Evolutionary conservation across 2,329 filamentous ascomycete genomes (phyloP).

Genomic region (Dothistroma pini): DNA sequence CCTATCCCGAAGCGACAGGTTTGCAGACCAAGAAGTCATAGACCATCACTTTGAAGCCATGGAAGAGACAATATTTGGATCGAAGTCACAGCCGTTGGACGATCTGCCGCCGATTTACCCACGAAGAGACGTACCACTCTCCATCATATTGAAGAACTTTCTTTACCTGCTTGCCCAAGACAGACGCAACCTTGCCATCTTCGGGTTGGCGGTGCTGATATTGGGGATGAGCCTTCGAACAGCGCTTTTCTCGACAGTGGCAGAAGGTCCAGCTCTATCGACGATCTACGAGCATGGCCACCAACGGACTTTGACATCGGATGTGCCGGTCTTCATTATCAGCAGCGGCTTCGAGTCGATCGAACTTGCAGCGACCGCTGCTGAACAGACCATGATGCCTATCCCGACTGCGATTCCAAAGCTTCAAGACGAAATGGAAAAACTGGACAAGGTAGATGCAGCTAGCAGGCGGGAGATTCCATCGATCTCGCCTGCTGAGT

Average conservation of each 20-base stretch:
- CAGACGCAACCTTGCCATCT: slow-evolving; percentile 51
- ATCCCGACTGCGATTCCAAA: neutral
- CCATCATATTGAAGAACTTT: slow-evolving; percentile 53
- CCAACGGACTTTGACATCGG: neutral
- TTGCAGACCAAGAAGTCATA: neutral
- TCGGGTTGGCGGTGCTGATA: slow-evolving; percentile 37
- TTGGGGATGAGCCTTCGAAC: slow-evolving; percentile 17
- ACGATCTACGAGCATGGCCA: neutral
- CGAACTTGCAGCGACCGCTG: neutral
- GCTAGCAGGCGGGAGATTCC: neutral
- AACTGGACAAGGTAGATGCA: neutral
- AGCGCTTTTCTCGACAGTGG: slow-evolving; percentile 7
- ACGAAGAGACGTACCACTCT: slow-evolving; percentile 48
- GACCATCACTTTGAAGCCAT: neutral
- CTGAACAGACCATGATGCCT: neutral
- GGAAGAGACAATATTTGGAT: neutral
- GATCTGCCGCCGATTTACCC: slow-evolving; percentile 33
- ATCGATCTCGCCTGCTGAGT: neutral
- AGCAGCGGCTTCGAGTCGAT: neutral
- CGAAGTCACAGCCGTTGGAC: neutral
- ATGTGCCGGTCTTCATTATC: neutral
- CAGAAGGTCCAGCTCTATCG: neutral
- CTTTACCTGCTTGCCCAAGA: slow-evolving; percentile 51
- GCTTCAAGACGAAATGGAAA: neutral
- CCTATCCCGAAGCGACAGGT: slow-evolving; percentile 9